Percentiles rank a stretch among this genome's conserved stretches.
Evolutionary conservation across 2,329 filamentous ascomycete species (phyloP).

Genomic region (Colletotrichum sp.): DNA sequence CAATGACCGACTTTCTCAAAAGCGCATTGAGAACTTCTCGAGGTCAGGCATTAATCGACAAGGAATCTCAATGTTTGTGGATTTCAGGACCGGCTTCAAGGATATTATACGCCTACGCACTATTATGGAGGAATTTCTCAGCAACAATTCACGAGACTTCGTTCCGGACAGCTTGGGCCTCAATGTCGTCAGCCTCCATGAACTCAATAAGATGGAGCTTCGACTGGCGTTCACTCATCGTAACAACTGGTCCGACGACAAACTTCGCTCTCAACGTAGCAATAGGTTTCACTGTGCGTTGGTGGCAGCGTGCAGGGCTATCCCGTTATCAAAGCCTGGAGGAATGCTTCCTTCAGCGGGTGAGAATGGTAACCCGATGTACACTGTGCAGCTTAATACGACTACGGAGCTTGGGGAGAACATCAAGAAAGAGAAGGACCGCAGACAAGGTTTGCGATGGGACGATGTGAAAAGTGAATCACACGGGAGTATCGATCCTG

Average conservation of each 20-base stretch:
- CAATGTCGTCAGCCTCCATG: conserved; percentile 61
- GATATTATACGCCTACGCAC: conserved; percentile 69
- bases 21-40: conserved; percentile 75
- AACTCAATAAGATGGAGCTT: conserved; percentile 33
- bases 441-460: conserved; percentile 16
- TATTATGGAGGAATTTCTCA: conserved; percentile 69
- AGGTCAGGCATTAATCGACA: conserved; percentile 68
- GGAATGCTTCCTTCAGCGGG: conserved; percentile 1
- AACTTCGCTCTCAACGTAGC: conserved; percentile 70
- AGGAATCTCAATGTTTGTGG: conserved; percentile 68
- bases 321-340: conserved; percentile 60
- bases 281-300: conserved; percentile 79
- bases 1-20: conserved; percentile 72
- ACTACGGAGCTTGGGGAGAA: conserved; percentile 5
- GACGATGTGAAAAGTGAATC: not conserved
- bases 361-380: conserved; percentile 21
- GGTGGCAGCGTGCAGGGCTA: conserved; percentile 70
- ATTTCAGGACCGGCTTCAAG: conserved; percentile 72
- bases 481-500: not conserved
- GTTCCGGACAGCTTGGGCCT: conserved; percentile 68
- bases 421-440: conserved; percentile 18
- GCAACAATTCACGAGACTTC: conserved; percentile 63
- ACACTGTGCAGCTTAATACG: conserved; percentile 9
- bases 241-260: conserved; percentile 76
- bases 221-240: conserved; percentile 72